These are phyloP conservation scores for Kazachstania martiniae DNA, from an alignment of 805 yeast genomes.

Conservation along the genomic window DNA sequence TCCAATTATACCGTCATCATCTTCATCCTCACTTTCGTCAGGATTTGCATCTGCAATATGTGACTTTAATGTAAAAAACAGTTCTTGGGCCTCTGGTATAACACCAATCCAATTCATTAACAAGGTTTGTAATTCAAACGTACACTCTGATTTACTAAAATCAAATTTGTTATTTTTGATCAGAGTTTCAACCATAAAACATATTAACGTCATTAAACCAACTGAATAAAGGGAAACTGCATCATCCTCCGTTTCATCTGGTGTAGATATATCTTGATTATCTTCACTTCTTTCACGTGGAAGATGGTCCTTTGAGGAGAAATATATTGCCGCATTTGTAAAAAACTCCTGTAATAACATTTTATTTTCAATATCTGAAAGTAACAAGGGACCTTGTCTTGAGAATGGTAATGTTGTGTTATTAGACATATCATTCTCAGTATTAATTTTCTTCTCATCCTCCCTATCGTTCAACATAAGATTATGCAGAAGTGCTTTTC, in stretches of 20 bases:
- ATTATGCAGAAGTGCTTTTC: conserved; percentile 4
- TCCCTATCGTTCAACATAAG: conserved; percentile 1
- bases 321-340: conserved; percentile 39
- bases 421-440: no score
- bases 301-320: conserved; percentile 19
- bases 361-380: conserved; percentile 50
- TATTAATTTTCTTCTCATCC: conserved; percentile 5
- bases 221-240: conserved; percentile 26
- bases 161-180: conserved; percentile 35
- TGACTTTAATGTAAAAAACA: conserved; percentile 36
- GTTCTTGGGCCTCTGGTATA: conserved; percentile 49
- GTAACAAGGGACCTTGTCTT: conserved; percentile 41
- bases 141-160: conserved; percentile 40
- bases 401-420: conserved; percentile 36
- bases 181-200: conserved; percentile 51
- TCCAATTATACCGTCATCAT: background rate
- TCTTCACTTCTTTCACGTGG: conserved; percentile 5
- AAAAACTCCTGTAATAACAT: conserved; percentile 66
- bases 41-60: conserved; percentile 4
- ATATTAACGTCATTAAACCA: conserved; percentile 44
- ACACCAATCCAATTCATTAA: conserved; percentile 56
- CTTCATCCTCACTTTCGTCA: conserved; percentile 1
- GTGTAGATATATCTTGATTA: conserved; percentile 5
- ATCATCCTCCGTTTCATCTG: no score
- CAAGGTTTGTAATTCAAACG: conserved; percentile 48